Evolutionary conservation across 441 rosid species (phyloP).

Genomic region (Euphorbia schlechtendalii): DNA sequence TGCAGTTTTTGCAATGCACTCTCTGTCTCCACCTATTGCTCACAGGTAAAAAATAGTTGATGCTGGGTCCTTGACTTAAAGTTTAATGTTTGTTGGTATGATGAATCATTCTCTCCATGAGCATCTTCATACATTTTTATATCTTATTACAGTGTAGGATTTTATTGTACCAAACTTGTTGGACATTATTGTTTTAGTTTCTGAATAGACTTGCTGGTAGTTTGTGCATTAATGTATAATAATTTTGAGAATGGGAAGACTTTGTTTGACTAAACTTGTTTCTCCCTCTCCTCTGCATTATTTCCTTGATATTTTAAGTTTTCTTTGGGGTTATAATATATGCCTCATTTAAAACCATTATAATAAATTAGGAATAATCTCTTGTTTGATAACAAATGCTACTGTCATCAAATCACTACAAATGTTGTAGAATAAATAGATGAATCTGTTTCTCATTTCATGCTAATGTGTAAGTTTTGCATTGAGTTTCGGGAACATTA

Average conservation of each 20-base stretch:
- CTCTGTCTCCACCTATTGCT: slow-evolving; percentile 79
- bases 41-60: slow-evolving; percentile 51
- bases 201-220: background rate
- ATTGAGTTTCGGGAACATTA: too few species aligned
- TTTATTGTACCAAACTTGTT: background rate
- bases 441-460: background rate
- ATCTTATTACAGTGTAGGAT: too few species aligned
- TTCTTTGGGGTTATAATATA: background rate
- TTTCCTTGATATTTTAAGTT: background rate
- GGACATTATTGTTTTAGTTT: background rate
- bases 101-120: background rate
- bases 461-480: background rate
- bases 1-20: slow-evolving; percentile 97
- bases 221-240: background rate
- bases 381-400: background rate
- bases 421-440: background rate
- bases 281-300: background rate
- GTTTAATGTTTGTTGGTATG: background rate
- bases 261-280: background rate
- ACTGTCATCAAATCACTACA: background rate
- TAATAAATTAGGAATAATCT: background rate
- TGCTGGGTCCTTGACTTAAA: background rate
- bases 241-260: background rate
- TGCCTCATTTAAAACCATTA: background rate
- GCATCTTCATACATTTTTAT: too few species aligned